These are phyloP conservation scores for Golubevia pallescens DNA, from an alignment of 1,284 basidiomycete genomes.

Conservation along the genomic window DNA sequence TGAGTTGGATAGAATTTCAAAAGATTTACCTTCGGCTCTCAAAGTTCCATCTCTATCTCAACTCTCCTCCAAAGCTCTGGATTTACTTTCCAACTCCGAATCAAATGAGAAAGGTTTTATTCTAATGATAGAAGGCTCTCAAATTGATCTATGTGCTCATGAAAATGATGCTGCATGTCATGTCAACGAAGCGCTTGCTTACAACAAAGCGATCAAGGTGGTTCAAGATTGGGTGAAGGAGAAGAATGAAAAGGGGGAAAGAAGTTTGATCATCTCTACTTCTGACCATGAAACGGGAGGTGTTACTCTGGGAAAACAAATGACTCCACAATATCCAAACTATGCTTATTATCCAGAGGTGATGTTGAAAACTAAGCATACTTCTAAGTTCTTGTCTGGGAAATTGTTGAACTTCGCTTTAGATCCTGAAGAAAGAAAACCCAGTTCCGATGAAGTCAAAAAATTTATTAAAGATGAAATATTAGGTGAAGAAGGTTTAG, in stretches of 20 bases:
- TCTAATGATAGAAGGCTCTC: constrained; percentile 50
- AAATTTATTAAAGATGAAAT: constrained; percentile 26
- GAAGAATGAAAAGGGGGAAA: constrained; percentile 20
- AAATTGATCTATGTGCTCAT: constrained; percentile 52
- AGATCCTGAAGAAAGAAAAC: not conserved
- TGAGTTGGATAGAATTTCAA: constrained; percentile 29
- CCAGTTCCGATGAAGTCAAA: constrained; percentile 16
- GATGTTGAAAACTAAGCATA: constrained; percentile 31
- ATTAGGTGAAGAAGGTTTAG: constrained; percentile 23
- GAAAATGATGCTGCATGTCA: constrained; percentile 49
- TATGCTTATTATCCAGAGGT: constrained; percentile 48
- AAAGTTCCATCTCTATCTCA: constrained; percentile 20
- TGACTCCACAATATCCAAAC: constrained; percentile 37
- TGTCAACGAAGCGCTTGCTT: constrained; percentile 34
- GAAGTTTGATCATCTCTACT: constrained; percentile 40
- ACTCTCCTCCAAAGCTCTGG: constrained; percentile 24
- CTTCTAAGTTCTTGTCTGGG: constrained; percentile 30
- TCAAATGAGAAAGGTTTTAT: constrained; percentile 33
- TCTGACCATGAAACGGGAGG: constrained; percentile 53
- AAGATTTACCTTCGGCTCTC: constrained; percentile 15
- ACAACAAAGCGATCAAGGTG: constrained; percentile 28
- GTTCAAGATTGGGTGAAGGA: constrained; percentile 28
- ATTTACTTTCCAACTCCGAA: constrained; percentile 17
- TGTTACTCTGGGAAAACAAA: constrained; percentile 39
- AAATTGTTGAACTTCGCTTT: constrained; percentile 33